Conservation (phyloP, 176 grass and related monocot genomes). For the Musa itinerans region DNA sequence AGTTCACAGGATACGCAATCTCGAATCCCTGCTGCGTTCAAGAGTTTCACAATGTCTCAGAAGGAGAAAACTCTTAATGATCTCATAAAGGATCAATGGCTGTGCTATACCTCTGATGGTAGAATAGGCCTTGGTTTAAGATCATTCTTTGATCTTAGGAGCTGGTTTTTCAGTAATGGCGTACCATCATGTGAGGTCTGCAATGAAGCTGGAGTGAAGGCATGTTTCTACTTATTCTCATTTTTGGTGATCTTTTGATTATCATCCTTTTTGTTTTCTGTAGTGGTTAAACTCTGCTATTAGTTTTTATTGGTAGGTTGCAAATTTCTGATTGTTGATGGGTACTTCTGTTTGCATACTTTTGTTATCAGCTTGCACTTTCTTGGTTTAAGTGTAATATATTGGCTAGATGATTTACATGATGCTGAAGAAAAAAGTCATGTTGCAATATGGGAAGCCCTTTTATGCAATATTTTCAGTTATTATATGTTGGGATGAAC, state of each 20-base stretch:
- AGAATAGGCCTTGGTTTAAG: constrained; percentile 68
- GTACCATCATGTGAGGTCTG: constrained; percentile 81
- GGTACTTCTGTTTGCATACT: too few relatives aligned
- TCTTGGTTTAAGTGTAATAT: too few relatives aligned
- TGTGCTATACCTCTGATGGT: constrained; percentile 42
- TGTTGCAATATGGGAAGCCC: too few relatives aligned
- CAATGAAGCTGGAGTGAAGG: constrained; percentile 91
- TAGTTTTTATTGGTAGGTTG: too few relatives aligned
- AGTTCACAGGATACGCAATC: constrained; percentile 37
- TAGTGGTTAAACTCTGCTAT: background rate
- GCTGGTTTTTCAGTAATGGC: constrained; percentile 64
- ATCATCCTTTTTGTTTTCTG: background rate
- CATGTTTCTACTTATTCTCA: constrained; percentile 4
- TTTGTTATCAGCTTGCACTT: too few relatives aligned
- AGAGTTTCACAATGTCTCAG: constrained; percentile 58
- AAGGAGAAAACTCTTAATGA: constrained; percentile 78
- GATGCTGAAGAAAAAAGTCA: too few relatives aligned
- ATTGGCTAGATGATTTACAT: too few relatives aligned
- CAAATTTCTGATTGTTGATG: too few relatives aligned
- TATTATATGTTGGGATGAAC: too few relatives aligned
- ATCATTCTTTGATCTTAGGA: constrained; percentile 84
- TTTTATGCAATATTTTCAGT: too few relatives aligned
- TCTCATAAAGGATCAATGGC: constrained; percentile 60
- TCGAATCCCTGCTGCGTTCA: constrained; percentile 54
- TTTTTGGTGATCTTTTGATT: background rate